Percentiles rank a stretch among this genome's conserved stretches.
phyloP scores from a whole-genome alignment of 23 red algal genomes.

The Cyanidioschyzon merolae region DNA sequence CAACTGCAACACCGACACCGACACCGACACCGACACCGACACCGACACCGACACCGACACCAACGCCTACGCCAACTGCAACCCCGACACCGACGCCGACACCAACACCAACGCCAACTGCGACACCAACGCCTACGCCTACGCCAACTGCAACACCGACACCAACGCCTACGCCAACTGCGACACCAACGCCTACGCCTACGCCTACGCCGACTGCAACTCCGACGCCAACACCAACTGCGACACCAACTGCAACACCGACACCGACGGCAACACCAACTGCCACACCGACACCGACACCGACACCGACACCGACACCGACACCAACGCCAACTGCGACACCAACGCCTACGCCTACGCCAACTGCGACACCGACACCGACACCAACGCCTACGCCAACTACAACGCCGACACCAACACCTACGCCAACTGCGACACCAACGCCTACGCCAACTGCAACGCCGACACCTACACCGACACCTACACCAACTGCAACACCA shows the following conservation, averaged over 20 bases:
- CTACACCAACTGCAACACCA: neutral
- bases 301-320: too few species aligned
- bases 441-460: neutral
- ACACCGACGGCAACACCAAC: neutral
- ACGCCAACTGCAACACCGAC: neutral
- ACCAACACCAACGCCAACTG: neutral
- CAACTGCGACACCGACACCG: too few species aligned
- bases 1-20: too few species aligned
- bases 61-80: neutral
- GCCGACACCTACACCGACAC: neutral
- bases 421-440: neutral
- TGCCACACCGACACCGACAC: neutral
- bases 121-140: neutral
- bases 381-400: neutral
- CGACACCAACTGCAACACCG: neutral
- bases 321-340: too few species aligned
- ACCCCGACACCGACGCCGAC: neutral
- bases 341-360: too few species aligned
- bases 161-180: neutral
- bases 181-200: neutral
- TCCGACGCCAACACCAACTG: neutral
- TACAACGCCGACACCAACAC: neutral
- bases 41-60: neutral
- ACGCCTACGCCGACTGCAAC: neutral
- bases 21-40: too few species aligned